Conservation (phyloP, 23 red algal genomes). For the Agarophyton chilense region DNA sequence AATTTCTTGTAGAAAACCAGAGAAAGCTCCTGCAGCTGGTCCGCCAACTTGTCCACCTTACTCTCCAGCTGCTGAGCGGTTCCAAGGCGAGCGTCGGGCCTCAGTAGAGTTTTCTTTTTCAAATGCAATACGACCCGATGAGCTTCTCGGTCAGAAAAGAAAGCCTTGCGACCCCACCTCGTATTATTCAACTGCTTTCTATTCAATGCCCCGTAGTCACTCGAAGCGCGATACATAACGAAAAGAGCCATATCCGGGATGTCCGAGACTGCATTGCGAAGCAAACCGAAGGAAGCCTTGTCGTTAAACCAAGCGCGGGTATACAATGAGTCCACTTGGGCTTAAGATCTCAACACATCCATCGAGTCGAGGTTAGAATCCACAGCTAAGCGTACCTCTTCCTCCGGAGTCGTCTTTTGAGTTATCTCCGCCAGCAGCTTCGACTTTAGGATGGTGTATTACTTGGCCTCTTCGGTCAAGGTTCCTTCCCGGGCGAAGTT, state of each 20-base stretch:
- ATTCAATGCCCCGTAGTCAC: slow-evolving; percentile 15
- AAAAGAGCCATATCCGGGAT: background rate
- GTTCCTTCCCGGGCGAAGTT: background rate
- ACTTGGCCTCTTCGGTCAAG: background rate
- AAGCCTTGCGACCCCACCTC: background rate
- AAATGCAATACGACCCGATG: background rate
- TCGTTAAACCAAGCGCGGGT: slow-evolving; percentile 4
- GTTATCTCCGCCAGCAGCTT: background rate
- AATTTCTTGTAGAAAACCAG: background rate
- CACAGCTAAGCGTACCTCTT: background rate
- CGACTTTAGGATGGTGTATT: background rate
- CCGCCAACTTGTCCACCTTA: background rate
- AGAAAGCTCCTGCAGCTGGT: background rate
- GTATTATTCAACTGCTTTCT: background rate
- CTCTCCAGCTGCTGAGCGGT: background rate
- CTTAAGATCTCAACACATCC: background rate
- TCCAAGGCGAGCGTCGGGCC: background rate
- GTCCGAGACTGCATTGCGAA: background rate
- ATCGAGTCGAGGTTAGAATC: background rate
- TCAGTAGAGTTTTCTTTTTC: background rate
- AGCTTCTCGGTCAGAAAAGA: background rate
- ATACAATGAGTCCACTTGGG: background rate
- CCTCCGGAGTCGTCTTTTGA: background rate
- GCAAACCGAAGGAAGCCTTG: background rate
- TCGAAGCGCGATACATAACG: background rate